Evolutionary conservation across 2,329 filamentous ascomycete genomes (phyloP).

Genomic region (Colletotrichum nymphaeae): DNA sequence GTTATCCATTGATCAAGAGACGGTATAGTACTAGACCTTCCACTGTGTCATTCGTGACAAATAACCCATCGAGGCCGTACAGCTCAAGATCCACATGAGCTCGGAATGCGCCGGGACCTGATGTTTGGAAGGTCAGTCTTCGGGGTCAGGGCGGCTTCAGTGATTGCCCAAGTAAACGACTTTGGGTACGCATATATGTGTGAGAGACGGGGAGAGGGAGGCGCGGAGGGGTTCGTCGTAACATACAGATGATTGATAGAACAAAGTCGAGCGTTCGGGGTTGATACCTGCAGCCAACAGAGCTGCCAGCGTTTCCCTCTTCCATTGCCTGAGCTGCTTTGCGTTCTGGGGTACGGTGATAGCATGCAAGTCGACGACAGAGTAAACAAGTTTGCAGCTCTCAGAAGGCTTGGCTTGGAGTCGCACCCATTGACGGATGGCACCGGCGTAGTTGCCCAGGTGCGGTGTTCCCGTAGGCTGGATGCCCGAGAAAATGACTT

Average conservation of each 20-base stretch:
- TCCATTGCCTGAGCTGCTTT: conserved; percentile 69
- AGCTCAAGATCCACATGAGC: conserved; percentile 97
- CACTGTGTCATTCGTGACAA: conserved; percentile 99
- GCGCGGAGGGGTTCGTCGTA: neutral
- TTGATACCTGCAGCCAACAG: conserved; percentile 87
- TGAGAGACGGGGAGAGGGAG: neutral
- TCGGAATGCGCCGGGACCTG: conserved; percentile 84
- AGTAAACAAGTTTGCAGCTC: conserved; percentile 78
- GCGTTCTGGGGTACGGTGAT: conserved; percentile 82
- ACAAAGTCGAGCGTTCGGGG: conserved; percentile 80
- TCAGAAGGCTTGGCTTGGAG: conserved; percentile 74
- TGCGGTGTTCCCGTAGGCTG: conserved; percentile 96
- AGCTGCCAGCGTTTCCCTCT: conserved; percentile 81
- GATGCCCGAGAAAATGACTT: conserved; percentile 91
- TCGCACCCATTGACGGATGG: conserved; percentile 85
- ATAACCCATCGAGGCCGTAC: conserved; percentile 91
- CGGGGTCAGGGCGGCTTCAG: neutral
- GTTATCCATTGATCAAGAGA: neutral
- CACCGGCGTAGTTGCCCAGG: conserved; percentile 94
- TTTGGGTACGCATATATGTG: neutral
- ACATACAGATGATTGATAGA: conserved; percentile 79
- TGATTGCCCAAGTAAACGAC: neutral
- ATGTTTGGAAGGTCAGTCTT: neutral
- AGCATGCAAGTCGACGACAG: conserved; percentile 93
- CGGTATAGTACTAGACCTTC: conserved; percentile 72